phyloP scores from a whole-genome alignment of 805 yeast genomes.

The Starmera quercuum region DNA sequence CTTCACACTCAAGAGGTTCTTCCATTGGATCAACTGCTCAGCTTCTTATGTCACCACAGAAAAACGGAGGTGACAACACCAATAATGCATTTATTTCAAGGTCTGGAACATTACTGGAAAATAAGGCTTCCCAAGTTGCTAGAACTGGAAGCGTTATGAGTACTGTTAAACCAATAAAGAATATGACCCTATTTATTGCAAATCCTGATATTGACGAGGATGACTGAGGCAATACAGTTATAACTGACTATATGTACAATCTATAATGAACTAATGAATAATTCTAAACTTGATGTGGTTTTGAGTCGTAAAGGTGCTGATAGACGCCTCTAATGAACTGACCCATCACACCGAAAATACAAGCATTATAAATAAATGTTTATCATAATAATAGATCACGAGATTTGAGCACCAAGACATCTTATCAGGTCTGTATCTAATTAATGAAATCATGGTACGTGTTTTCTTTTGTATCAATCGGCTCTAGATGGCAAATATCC shows the following conservation, averaged over 20 bases:
- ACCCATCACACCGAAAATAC: too few relatives aligned
- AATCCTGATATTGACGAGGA: slow-evolving; percentile 45
- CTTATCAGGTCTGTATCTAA: too few relatives aligned
- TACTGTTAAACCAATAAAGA: slow-evolving; percentile 25
- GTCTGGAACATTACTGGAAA: slow-evolving; percentile 18
- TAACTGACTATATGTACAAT: too few relatives aligned
- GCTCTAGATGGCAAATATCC: slow-evolving; percentile 17
- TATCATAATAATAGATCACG: too few relatives aligned
- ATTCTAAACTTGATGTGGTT: too few relatives aligned
- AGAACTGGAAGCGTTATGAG: slow-evolving; percentile 28
- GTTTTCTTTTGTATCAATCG: slow-evolving; percentile 11
- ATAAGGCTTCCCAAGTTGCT: slow-evolving; percentile 15
- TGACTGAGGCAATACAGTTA: neutral
- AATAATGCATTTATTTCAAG: slow-evolving; percentile 2
- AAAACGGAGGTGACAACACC: neutral
- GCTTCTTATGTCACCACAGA: slow-evolving; percentile 7
- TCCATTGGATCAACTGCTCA: slow-evolving; percentile 6
- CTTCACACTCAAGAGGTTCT: slow-evolving; percentile 1
- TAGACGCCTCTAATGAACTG: too few relatives aligned
- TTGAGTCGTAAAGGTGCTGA: too few relatives aligned
- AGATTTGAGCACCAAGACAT: too few relatives aligned
- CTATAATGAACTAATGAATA: too few relatives aligned
- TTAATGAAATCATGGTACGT: slow-evolving; percentile 15
- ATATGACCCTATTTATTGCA: slow-evolving; percentile 44
- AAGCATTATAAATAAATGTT: too few relatives aligned